phyloP scores from a whole-genome alignment of 228 moss, liverwort and hornwort genomes.

The Sphagnum fallax region DNA sequence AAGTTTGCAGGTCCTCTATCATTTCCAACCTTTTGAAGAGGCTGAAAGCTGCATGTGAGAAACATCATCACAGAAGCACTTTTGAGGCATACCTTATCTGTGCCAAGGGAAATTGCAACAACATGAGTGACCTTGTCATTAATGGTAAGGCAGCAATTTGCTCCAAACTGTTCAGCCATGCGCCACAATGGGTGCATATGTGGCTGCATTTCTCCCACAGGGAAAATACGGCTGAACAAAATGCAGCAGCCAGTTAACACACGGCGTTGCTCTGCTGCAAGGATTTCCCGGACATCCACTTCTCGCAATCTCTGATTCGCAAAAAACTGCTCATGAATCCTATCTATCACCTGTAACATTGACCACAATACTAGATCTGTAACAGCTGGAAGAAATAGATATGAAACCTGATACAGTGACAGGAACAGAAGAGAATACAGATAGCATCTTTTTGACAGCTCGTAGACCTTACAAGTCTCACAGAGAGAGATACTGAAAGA shows the following conservation, averaged over 20 bases:
- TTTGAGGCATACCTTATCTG: slow-evolving; percentile 76
- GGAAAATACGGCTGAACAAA: slow-evolving; percentile 95
- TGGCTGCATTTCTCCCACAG: slow-evolving; percentile 89
- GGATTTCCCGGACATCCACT: slow-evolving; percentile 92
- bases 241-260: slow-evolving; percentile 85
- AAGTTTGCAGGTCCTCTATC: background rate
- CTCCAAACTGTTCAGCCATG: slow-evolving; percentile 96
- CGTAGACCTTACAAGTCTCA: background rate
- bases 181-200: slow-evolving; percentile 94
- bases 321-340: slow-evolving; percentile 77
- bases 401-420: too few species aligned
- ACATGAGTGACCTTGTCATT: slow-evolving; percentile 98
- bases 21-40: background rate
- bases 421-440: too few species aligned
- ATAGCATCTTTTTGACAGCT: too few species aligned
- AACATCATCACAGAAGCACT: background rate
- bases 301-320: slow-evolving; percentile 73
- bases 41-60: background rate
- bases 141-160: slow-evolving; percentile 73
- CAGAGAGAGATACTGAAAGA: slow-evolving; percentile 1
- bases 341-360: slow-evolving; percentile 76
- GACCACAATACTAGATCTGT: background rate
- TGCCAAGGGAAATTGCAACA: slow-evolving; percentile 97
- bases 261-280: slow-evolving; percentile 78
- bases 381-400: too few species aligned